These are phyloP conservation scores for Trametes hirsuta DNA, from an alignment of 1,284 basidiomycete species.

Conservation along the genomic window DNA sequence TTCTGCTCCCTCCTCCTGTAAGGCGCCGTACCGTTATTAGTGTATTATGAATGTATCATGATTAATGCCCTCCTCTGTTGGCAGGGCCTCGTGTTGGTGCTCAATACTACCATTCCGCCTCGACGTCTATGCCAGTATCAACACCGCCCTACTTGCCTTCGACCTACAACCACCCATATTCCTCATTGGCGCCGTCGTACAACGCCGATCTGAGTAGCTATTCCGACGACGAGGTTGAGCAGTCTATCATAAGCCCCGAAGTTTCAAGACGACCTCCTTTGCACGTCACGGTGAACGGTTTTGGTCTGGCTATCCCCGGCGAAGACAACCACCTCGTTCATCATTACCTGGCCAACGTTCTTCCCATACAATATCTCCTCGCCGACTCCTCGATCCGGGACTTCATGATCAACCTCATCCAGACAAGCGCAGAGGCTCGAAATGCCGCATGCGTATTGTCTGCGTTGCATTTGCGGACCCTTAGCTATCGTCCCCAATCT, in stretches of 20 bases:
- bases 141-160: slow-evolving; percentile 17
- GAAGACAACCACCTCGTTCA: slow-evolving; percentile 41
- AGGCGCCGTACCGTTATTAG: slow-evolving; percentile 73
- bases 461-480: slow-evolving; percentile 48
- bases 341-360: slow-evolving; percentile 53
- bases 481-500: slow-evolving; percentile 29
- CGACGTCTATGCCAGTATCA: slow-evolving; percentile 20
- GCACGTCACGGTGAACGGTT: slow-evolving; percentile 27
- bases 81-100: slow-evolving; percentile 47
- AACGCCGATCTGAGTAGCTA: slow-evolving; percentile 21
- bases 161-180: slow-evolving; percentile 24
- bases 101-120: slow-evolving; percentile 26
- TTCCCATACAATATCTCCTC: slow-evolving; percentile 69
- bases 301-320: slow-evolving; percentile 31
- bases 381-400: slow-evolving; percentile 48
- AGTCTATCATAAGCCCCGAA: slow-evolving; percentile 11
- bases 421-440: slow-evolving; percentile 41
- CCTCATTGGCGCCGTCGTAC: slow-evolving; percentile 30
- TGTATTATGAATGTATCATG: slow-evolving; percentile 68
- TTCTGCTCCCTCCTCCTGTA: slow-evolving; percentile 51
- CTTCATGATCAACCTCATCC: slow-evolving; percentile 53
- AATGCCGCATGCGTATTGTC: slow-evolving; percentile 64
- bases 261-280: slow-evolving; percentile 8
- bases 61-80: slow-evolving; percentile 66
- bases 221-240: slow-evolving; percentile 31